Percentiles rank a stretch among this genome's conserved stretches.
phyloP scores from a whole-genome alignment of 2,329 filamentous ascomycete species.

The Gnomoniopsis smithogilvyi region DNA sequence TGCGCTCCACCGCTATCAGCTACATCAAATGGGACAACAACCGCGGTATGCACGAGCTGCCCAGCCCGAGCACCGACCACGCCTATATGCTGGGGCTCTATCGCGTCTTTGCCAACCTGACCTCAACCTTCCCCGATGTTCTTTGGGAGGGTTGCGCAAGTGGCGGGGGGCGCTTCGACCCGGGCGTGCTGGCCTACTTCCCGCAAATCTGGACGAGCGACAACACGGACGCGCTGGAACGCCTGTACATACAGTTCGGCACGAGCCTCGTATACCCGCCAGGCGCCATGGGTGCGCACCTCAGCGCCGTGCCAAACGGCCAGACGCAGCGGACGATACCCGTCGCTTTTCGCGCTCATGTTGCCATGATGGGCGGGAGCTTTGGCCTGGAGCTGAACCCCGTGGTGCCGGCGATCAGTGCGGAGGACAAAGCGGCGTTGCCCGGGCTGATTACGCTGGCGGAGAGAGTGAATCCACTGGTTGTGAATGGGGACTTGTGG shows the following conservation, averaged over 20 bases:
- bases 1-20: slow-evolving; percentile 49
- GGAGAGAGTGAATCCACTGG: slow-evolving; percentile 55
- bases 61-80: slow-evolving; percentile 51
- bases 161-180: slow-evolving; percentile 62
- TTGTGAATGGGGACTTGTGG: slow-evolving; percentile 58
- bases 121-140: slow-evolving; percentile 56
- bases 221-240: slow-evolving; percentile 60
- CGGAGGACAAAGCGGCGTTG: slow-evolving; percentile 49
- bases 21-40: slow-evolving; percentile 72
- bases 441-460: slow-evolving; percentile 52
- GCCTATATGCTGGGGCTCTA: slow-evolving; percentile 63
- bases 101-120: slow-evolving; percentile 57
- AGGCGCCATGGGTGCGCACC: slow-evolving; percentile 63
- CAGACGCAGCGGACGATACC: slow-evolving; percentile 53
- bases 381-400: slow-evolving; percentile 65
- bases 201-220: slow-evolving; percentile 65
- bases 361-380: slow-evolving; percentile 66
- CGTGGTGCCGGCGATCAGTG: slow-evolving; percentile 36
- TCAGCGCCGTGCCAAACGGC: slow-evolving; percentile 59
- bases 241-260: slow-evolving; percentile 61
- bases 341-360: slow-evolving; percentile 59
- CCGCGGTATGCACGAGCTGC: slow-evolving; percentile 58
- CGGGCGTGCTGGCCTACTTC: slow-evolving; percentile 62
- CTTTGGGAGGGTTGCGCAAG: slow-evolving; percentile 66
- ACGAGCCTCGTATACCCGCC: slow-evolving; percentile 61